Base-by-base conservation (phyloP, 257 asterid species). In the Verbascum thapsus region DNA sequence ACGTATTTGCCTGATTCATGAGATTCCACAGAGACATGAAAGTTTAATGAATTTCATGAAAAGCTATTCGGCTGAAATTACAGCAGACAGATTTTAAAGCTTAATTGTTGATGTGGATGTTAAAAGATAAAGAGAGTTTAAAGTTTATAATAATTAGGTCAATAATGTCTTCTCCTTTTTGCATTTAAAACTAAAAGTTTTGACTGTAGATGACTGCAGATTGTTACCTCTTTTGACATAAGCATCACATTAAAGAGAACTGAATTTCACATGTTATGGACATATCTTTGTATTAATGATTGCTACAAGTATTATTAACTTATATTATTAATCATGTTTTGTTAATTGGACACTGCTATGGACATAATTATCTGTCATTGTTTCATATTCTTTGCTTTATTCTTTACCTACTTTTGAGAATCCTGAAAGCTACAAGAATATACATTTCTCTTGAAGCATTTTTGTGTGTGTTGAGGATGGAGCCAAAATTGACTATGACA, bases 401-500 rank as follows among this genome's bases (percentile, higher is more conserved):
- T 54, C 66, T 48, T 60, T 64, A 43, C 43, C 30, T 63, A 72
- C 73, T 72, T 74, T 49, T 51, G 64, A 52, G 70, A 59, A 64
- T 67, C 69, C 61, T 61, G 63, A 76, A 74, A 71, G 74, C 72
- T 17, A 63, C 12, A 65, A 41, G 74, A 77, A 80, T 74, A 68
- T 61, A 34, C 79, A 71, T 61, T 48, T 67, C 65, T 70, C 68
- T 58, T 72, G 61, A 66, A 72, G 64, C 70, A 38, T 64, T 66
- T 26, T 61, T 16, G 61, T 72, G 65, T 68, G 60, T 63, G 70
- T 68, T 68, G 38, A 54, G 65, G 53, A 32, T 78, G 78, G 75
- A 74, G 73, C 78, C 73, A 71, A 58, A 67, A 58, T 49, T 58
- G 71, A 66, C 66, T 49, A 34, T 51, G 54, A 39, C 64, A 73